Evolutionary conservation across 1,284 basidiomycete genomes (phyloP), one percentile per base, ranked within the genome.

Genomic region (Apiotrichum laibachii): DNA sequence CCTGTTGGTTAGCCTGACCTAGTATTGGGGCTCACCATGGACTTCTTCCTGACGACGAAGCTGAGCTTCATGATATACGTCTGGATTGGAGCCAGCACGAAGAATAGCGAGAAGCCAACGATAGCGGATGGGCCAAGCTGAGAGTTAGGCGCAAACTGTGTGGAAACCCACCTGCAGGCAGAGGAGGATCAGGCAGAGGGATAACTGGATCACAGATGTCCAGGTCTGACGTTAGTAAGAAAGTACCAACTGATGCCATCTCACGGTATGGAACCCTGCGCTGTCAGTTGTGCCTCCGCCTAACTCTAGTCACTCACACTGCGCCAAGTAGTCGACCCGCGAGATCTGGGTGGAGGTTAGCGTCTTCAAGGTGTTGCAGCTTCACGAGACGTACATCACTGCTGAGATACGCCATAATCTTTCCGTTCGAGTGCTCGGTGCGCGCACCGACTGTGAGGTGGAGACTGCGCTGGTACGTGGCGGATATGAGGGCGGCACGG

Each of bases 81-180:
- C 75, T 90, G 88, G 3, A 90, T 71, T 0, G 89, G 89, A 8
- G 85, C 84, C 39, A 88, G 79, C 49, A 87, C 55, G 26, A 88
- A 69, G 72, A 91, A 87, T 3, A 91, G 79, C 0, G 85, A 84
- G 70, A 92, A 89, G 1, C 89, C 89, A 3, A 87, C 86, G 7
- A 92, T 80, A 0, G 88, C 88, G 0, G 86, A 86, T 0, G 86
- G 85, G 0, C 88, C 88, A 48, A 92, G 83, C 84, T 88, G 66
- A 34, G 13, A 4, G 26, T 26, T 47, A 8, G 31, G 45, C n/a
- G 45, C 40, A n/a, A 21, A 45, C 2, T n/a, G 13, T 3, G 19
- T 13, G 5, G 44, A 13, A 22, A 37, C 49, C 18, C 7, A 51
- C 22, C 50, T 52, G 31, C 4, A 59, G 44, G 31, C 45, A 39